Base-by-base conservation (phyloP, 2,329 filamentous ascomycete genomes). In the Orbilia quercus region DNA sequence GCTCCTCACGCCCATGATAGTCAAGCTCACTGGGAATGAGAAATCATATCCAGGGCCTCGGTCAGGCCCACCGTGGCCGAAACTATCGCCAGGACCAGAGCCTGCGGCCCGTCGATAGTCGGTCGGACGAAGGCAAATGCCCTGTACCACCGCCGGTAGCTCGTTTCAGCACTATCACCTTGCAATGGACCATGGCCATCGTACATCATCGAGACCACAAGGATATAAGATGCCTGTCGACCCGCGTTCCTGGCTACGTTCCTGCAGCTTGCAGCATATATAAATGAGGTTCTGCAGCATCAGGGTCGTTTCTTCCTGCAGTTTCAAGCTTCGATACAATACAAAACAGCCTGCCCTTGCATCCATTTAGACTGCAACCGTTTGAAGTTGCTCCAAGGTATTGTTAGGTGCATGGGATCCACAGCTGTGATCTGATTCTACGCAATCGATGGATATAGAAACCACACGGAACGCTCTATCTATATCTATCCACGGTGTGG, bases 381-480 rank as follows among this genome's bases (percentile, higher is more conserved):
- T 62, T 51, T 57, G 57, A 51, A 54, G 34, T 34, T 71, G 44
- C 36, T 44, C 25, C 66, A 55, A 47, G 28, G 58, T 45, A 12
- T 44, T 7, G 14, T 48, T 44, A 34, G 44, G n/a, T 55, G 47
- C 64, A 60, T 55, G 58, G 51, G 23, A 58, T 45, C 44, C 36
- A 45, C 58, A 54, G n/a, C 22, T 9, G 18, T n/a, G 20, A 12
- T 23, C 18, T 34, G 34, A 25, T 51, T 14, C 16, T 64, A 71
- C 36, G 40, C 34, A 40, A 58, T 53, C 34, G 58, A 64, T 71
- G 20, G 66, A 64, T 64, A 64, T 71, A 64, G 57, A 71, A 71
- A 64, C 57, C 22, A 31, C 53, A 5, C 22, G 28, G 50, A 67
- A 22, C 18, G 45, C 45, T 57, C n/a, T 57, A 57, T 16, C 12